Evolutionary conservation across 768 basidiomycete genomes (phyloP).

Genomic region (Mycena vitilis): DNA sequence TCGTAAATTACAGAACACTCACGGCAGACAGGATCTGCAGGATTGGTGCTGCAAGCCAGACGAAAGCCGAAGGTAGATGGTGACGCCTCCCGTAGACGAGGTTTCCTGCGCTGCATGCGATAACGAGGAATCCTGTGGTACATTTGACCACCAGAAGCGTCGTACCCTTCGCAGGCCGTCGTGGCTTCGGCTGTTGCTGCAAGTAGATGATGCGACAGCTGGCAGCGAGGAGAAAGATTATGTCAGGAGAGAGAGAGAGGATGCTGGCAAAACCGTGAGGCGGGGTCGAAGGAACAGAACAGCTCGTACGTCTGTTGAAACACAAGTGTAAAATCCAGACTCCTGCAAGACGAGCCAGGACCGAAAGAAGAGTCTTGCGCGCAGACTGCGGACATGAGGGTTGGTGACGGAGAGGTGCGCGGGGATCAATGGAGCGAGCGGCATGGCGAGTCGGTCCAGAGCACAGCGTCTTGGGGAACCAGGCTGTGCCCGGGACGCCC

Average conservation of each 20-base stretch:
- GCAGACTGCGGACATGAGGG: constrained; percentile 8
- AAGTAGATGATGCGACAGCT: neutral
- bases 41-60: constrained; percentile 13
- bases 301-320: constrained; percentile 30
- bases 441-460: too few relatives aligned
- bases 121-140: neutral
- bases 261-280: neutral
- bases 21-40: constrained; percentile 10
- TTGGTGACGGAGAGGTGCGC: neutral
- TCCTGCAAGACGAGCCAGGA: constrained; percentile 30
- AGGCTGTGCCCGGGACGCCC: too few relatives aligned
- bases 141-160: constrained; percentile 5
- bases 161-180: neutral
- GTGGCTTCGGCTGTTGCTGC: neutral
- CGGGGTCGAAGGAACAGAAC: neutral
- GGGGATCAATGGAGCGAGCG: neutral
- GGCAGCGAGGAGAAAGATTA: neutral
- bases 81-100: neutral
- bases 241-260: neutral
- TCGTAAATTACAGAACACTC: neutral
- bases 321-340: constrained; percentile 30
- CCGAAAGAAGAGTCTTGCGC: constrained; percentile 29
- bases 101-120: neutral
- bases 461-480: too few relatives aligned
- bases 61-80: neutral